Evolutionary conservation across 306 rosid genomes (phyloP).

Genomic region (Begonia loranthoides): DNA sequence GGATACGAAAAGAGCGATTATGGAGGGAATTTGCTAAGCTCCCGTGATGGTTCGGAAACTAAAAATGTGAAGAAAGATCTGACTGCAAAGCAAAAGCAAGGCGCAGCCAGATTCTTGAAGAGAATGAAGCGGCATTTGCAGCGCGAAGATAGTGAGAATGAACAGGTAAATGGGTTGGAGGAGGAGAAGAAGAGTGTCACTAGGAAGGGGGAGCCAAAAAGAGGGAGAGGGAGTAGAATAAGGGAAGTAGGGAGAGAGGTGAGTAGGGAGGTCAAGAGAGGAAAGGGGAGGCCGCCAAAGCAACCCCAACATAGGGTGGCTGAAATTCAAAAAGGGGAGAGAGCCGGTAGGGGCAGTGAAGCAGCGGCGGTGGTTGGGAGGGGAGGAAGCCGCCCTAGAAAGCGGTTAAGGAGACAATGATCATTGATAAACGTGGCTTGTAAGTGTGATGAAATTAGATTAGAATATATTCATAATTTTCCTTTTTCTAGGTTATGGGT

Average conservation of each 20-base stretch:
- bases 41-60: slow-evolving; percentile 20
- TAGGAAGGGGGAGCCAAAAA: background rate
- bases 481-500: too few species aligned
- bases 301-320: slow-evolving; percentile 15
- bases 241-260: background rate
- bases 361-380: slow-evolving; percentile 12
- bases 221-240: slow-evolving; percentile 7
- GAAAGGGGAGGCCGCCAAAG: slow-evolving; percentile 7
- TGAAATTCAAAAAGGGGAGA: slow-evolving; percentile 7
- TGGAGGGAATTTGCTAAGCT: slow-evolving; percentile 31
- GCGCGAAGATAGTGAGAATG: slow-evolving; percentile 1
- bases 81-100: slow-evolving; percentile 22
- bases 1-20: slow-evolving; percentile 13
- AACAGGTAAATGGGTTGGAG: slow-evolving; percentile 11
- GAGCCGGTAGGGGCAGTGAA: too few species aligned
- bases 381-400: slow-evolving; percentile 34
- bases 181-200: slow-evolving; percentile 9
- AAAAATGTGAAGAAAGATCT: slow-evolving; percentile 23
- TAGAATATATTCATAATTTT: too few species aligned
- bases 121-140: slow-evolving; percentile 32
- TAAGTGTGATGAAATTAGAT: too few species aligned
- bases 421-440: too few species aligned
- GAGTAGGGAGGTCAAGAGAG: background rate
- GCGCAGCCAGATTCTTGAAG: slow-evolving; percentile 33
- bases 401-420: background rate